Conservation (phyloP, 495 filamentous ascomycete species). For the Lichenothelia convexa region DNA sequence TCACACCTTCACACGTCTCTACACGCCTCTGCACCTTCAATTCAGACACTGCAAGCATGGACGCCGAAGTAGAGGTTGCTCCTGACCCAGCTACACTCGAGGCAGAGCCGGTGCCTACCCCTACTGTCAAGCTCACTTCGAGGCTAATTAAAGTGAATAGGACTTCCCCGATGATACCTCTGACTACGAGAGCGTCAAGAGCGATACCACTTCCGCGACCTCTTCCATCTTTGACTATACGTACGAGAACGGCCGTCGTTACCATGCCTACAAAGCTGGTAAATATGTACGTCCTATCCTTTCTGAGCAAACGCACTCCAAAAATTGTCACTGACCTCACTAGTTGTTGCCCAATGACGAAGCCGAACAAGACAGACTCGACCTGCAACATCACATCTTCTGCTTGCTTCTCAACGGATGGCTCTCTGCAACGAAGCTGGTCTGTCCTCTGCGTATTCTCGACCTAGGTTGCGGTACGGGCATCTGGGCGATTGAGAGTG, state of each 20-base stretch:
- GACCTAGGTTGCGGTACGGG: conserved; percentile 49
- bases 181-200: neutral
- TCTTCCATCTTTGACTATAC: conserved; percentile 10
- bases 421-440: conserved; percentile 39
- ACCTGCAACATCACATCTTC: conserved; percentile 7
- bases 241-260: conserved; percentile 10
- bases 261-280: conserved; percentile 7
- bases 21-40: too few relatives aligned
- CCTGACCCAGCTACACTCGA: too few relatives aligned
- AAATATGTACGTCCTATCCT: too few relatives aligned
- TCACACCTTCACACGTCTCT: too few relatives aligned
- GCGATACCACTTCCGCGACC: conserved; percentile 1
- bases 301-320: too few relatives aligned
- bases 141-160: too few relatives aligned
- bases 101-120: too few relatives aligned
- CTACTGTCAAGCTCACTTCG: too few relatives aligned
- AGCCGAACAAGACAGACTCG: conserved; percentile 5
- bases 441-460: conserved; percentile 30
- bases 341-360: conserved; percentile 7
- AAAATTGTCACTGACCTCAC: too few relatives aligned
- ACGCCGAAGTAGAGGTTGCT: too few relatives aligned
- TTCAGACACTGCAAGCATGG: too few relatives aligned
- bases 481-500: conserved; percentile 44
- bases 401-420: conserved; percentile 20
- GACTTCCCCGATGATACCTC: neutral